Conservation (phyloP, 1,284 basidiomycete species). For the Fomitopsis pinicola region DNA sequence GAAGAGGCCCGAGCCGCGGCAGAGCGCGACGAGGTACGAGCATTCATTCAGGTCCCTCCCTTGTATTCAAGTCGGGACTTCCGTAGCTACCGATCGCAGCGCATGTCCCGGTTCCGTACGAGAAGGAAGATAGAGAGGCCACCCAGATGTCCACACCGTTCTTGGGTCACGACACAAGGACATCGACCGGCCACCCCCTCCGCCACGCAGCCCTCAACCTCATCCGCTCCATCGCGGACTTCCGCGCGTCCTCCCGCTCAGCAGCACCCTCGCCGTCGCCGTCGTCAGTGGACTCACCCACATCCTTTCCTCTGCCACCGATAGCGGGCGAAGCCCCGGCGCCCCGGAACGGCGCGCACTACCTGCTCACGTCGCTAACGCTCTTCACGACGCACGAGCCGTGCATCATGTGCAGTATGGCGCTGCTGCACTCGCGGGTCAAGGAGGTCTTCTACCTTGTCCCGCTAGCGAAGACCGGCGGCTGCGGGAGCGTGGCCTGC, state of each 20-base stretch:
- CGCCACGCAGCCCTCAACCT: slow-evolving; percentile 80
- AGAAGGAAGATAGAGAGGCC: slow-evolving; percentile 25
- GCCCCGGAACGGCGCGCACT: slow-evolving; percentile 62
- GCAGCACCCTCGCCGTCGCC: slow-evolving; percentile 12
- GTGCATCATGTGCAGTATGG: slow-evolving; percentile 96
- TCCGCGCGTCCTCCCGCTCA: slow-evolving; percentile 33
- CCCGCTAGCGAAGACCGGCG: slow-evolving; percentile 71
- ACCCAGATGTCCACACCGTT: slow-evolving; percentile 39
- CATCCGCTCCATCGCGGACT: slow-evolving; percentile 64
- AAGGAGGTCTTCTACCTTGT: slow-evolving; percentile 76
- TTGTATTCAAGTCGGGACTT: background rate
- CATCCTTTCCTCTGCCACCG: slow-evolving; percentile 2
- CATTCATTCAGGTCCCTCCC: background rate
- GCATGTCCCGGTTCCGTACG: slow-evolving; percentile 63
- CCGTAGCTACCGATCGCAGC: slow-evolving; percentile 73
- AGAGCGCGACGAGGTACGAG: slow-evolving; percentile 52
- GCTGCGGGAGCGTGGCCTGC: slow-evolving; percentile 67
- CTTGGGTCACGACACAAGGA: slow-evolving; percentile 68
- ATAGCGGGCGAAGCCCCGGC: background rate
- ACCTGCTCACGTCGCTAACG: slow-evolving; percentile 79
- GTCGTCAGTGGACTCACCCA: slow-evolving; percentile 2
- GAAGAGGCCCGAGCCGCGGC: slow-evolving; percentile 46
- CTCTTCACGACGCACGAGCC: slow-evolving; percentile 92
- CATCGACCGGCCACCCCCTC: slow-evolving; percentile 66
- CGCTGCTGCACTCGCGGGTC: slow-evolving; percentile 85